phyloP scores from a whole-genome alignment of 2,329 filamentous ascomycete genomes.

The Bipolaris oryzae region DNA sequence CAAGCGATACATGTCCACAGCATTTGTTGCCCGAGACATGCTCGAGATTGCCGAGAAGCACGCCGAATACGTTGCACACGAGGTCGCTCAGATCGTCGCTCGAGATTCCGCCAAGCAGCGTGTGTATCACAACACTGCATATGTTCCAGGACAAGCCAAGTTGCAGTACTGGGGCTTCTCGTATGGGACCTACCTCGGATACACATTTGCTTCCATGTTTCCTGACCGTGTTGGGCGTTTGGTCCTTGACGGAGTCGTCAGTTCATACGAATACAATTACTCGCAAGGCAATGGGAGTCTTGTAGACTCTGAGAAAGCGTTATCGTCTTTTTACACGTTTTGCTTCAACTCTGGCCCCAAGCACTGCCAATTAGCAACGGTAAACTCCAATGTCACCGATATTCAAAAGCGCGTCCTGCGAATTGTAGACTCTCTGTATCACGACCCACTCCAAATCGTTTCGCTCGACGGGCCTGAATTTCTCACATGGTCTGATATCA shows the following conservation, averaged over 20 bases:
- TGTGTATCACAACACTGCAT: background rate
- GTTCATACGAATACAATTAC: conserved; percentile 43
- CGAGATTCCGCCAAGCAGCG: background rate
- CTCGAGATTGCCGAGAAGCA: conserved; percentile 55
- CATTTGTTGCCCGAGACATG: conserved; percentile 58
- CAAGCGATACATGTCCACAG: conserved; percentile 54
- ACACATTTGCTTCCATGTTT: conserved; percentile 49
- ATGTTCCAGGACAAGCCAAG: conserved; percentile 27
- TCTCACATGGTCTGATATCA: conserved; percentile 51
- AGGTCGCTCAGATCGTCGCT: conserved; percentile 5
- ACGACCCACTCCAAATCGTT: conserved; percentile 49
- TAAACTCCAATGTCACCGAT: conserved; percentile 38
- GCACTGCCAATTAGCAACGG: conserved; percentile 49
- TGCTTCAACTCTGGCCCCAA: conserved; percentile 52
- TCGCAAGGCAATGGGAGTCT: conserved; percentile 51
- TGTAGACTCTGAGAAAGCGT: conserved; percentile 52
- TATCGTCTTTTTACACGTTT: conserved; percentile 53
- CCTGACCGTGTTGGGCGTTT: conserved; percentile 45
- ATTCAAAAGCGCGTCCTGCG: conserved; percentile 43
- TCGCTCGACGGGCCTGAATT: conserved; percentile 38
- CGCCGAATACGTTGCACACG: conserved; percentile 41
- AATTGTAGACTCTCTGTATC: conserved; percentile 48
- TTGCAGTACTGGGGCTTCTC: conserved; percentile 56
- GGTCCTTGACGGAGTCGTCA: conserved; percentile 56
- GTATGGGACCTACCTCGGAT: conserved; percentile 55